Base-by-base conservation (phyloP, 306 rosid genomes). In the Rosa persica region DNA sequence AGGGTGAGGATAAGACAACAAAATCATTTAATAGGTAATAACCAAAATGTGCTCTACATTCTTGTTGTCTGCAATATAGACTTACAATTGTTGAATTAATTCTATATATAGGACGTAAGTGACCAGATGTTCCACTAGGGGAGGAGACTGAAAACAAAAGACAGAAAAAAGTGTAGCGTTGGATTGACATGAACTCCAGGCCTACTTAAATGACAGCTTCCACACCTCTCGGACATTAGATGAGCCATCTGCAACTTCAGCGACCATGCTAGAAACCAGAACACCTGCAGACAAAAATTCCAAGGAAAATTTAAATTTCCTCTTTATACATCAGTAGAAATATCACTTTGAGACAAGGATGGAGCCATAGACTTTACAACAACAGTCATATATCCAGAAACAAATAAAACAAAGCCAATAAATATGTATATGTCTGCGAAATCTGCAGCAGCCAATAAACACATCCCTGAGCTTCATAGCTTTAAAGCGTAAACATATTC, bases 161-260 rank as follows among this genome's bases (percentile, higher is more conserved):
- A 69, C 39, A 62, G 48, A 58, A 12, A 19, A 54, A 61, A 25
- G 19, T 49, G 23, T 0, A 27, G 48, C 1, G 43, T 39, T 48
- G 15, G 25, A 76, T 47, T 58, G 2, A 62, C 73, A 69, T 75
- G 54, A 62, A 61, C 12, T 54, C 51, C 76, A 70, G 46, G 52
- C 84, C 84, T 88, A 85, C 86, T 89, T 94, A 84, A 82, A 81
- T 12, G 90, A 78, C 79, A 92, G 89, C 92, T 89, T 92, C 98
- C 96, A 90, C 76, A 94, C 92, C 92, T 94, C 98, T 60, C 97
- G 89, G 49, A 93, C 93, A 72, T 92, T 94, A 22, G 98, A 94
- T 23, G 97, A 88, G 70, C 98, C 98, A 78, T 94, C 98, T 15
- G 97, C 87, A 83, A 94, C 92, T 87, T 89, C 97, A n/a, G 89